These are phyloP conservation scores for Ophiostoma novo-ulmi DNA, from an alignment of 2,329 filamentous ascomycete species.

Conservation along the genomic window DNA sequence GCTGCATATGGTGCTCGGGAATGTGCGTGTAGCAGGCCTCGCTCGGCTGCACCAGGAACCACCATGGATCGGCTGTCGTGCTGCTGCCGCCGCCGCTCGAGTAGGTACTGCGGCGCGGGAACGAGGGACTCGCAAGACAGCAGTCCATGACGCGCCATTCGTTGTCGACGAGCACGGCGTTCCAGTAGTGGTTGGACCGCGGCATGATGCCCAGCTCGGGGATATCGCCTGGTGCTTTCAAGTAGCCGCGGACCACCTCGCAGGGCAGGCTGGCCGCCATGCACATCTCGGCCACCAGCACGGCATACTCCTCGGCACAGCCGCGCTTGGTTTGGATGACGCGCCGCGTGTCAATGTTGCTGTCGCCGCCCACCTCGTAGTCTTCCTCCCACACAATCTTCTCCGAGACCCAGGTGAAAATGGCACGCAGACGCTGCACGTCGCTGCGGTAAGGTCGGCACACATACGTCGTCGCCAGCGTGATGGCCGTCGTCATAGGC, in stretches of 20 bases:
- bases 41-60: conserved; percentile 83
- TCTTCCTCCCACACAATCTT: conserved; percentile 95
- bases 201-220: conserved; percentile 75
- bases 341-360: conserved; percentile 64
- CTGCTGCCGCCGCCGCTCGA: conserved; percentile 56
- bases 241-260: conserved; percentile 81
- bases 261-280: conserved; percentile 79
- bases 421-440: conserved; percentile 84
- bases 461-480: conserved; percentile 82
- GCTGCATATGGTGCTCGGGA: conserved; percentile 77
- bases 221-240: conserved; percentile 83
- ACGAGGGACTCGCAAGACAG: conserved; percentile 83
- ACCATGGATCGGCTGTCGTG: conserved; percentile 76
- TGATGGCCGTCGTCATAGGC: conserved; percentile 72
- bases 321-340: conserved; percentile 80
- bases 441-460: conserved; percentile 93
- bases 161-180: conserved; percentile 83
- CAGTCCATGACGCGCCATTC: conserved; percentile 98
- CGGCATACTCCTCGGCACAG: conserved; percentile 83
- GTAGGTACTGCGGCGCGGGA: conserved; percentile 73
- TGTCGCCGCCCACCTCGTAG: conserved; percentile 58
- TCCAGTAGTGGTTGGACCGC: conserved; percentile 97
- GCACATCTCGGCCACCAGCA: conserved; percentile 90
- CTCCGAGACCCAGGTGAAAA: conserved; percentile 97
- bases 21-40: conserved; percentile 96